A percentile compares a stretch with the other conserved stretches of the same genome.
These are phyloP conservation scores for Tieghemiomyces parasiticus DNA, from an alignment of 192 early-diverging fungal genomes.

Conservation along the genomic window DNA sequence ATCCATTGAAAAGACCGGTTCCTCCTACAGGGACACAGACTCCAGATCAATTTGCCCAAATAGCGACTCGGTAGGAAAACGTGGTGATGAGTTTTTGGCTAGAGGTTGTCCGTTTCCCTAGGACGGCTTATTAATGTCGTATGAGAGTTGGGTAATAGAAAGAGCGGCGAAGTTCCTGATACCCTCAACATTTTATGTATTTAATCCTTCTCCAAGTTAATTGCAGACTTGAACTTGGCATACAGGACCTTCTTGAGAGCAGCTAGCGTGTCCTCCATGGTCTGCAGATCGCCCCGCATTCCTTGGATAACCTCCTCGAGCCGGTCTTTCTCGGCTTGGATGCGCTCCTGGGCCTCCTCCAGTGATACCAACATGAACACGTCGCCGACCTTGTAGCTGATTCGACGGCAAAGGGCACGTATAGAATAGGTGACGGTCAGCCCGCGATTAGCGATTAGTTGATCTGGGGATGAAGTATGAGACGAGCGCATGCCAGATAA, in stretches of 20 bases:
- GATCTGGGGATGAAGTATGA: neutral
- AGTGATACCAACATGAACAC: slow-evolving; percentile 63
- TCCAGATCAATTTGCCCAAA: too few relatives aligned
- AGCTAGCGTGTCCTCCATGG: slow-evolving; percentile 56
- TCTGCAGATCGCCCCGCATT: slow-evolving; percentile 45
- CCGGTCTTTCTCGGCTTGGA: slow-evolving; percentile 44
- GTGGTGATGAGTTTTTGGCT: too few relatives aligned
- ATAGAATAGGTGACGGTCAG: neutral
- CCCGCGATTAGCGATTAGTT: neutral
- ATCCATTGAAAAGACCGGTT: too few relatives aligned
- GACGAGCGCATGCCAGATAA: neutral
- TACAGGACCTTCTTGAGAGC: slow-evolving; percentile 78
- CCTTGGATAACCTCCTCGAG: slow-evolving; percentile 43
- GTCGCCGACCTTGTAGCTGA: slow-evolving; percentile 75
- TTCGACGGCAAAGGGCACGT: neutral
- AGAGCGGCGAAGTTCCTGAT: too few relatives aligned
- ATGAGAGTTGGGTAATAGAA: too few relatives aligned
- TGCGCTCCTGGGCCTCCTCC: slow-evolving; percentile 53
- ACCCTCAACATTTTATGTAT: too few relatives aligned
- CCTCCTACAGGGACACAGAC: too few relatives aligned
- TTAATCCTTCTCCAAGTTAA: slow-evolving; percentile 85
- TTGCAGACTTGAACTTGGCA: slow-evolving; percentile 83
- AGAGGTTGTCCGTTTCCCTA: too few relatives aligned
- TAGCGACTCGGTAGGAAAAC: too few relatives aligned
- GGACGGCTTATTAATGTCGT: too few relatives aligned